Percentiles rank a stretch among this genome's conserved stretches.
Evolutionary conservation across 1,139 yeast species (phyloP).

Genomic region (Saccharomyces hybrid): DNA sequence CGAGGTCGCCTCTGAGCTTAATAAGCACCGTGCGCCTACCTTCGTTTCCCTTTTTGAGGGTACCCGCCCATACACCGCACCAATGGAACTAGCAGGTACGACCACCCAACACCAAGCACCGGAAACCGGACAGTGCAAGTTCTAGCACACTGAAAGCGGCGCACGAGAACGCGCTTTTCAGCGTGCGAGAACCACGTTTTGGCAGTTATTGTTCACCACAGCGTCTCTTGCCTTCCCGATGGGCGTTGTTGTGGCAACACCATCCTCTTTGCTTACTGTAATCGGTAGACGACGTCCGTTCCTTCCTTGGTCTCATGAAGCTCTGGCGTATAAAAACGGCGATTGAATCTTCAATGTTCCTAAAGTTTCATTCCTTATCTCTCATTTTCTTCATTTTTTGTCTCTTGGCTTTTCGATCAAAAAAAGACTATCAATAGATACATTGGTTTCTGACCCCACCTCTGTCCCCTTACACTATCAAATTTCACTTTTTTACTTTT

Average conservation of each 20-base stretch:
- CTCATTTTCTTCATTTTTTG: background rate
- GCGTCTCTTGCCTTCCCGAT: background rate
- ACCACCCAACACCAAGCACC: background rate
- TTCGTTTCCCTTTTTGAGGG: background rate
- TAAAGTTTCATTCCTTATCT: background rate
- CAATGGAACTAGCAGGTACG: background rate
- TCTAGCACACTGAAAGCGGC: background rate
- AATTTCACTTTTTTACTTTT: background rate
- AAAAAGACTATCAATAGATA: background rate
- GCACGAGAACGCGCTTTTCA: background rate
- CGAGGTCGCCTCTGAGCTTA: background rate
- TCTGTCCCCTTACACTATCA: background rate
- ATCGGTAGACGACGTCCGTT: background rate
- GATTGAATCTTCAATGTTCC: background rate
- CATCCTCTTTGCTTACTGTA: background rate
- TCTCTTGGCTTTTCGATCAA: background rate
- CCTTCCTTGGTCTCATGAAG: background rate
- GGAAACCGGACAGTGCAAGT: background rate
- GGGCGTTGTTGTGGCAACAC: conserved; percentile 6
- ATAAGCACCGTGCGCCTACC: background rate
- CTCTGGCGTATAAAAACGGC: conserved; percentile 1
- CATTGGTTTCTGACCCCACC: background rate
- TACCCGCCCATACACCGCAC: background rate
- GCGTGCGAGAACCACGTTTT: background rate
- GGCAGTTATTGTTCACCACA: conserved; percentile 3